Conservation (phyloP, 2,329 filamentous ascomycete genomes). For the Boeremia lycopersici region DNA sequence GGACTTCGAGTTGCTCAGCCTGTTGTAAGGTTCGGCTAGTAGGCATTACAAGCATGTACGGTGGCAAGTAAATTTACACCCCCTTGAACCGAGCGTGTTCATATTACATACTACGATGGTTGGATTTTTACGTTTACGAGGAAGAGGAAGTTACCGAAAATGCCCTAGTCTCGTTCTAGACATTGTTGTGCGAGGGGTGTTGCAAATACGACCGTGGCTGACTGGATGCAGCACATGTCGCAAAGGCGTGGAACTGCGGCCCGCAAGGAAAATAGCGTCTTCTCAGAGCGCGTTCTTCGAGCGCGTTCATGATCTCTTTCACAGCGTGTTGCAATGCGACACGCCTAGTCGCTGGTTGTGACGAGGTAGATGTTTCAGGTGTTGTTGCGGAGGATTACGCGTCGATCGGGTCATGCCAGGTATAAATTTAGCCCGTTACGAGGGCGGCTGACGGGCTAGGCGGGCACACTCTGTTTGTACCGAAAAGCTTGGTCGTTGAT, state of each 20-base stretch:
- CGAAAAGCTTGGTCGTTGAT: not conserved
- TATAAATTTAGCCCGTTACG: constrained; percentile 19
- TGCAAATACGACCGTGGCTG: constrained; percentile 11
- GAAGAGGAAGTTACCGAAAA: not conserved
- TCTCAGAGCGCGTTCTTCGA: not conserved
- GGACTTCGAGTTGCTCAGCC: constrained; percentile 41
- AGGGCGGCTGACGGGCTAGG: constrained; percentile 9
- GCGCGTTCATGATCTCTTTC: not conserved
- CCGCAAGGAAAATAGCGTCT: not conserved
- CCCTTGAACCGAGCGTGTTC: not conserved
- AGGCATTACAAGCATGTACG: constrained; percentile 8
- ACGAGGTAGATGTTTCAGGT: constrained; percentile 12
- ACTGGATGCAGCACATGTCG: not conserved
- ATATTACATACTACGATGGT: not conserved
- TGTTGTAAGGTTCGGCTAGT: constrained; percentile 28
- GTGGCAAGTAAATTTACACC: not conserved
- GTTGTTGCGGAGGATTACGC: constrained; percentile 12
- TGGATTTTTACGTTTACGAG: not conserved
- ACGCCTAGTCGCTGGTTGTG: not conserved
- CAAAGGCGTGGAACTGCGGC: not conserved
- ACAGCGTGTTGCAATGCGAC: constrained; percentile 10
- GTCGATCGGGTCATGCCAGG: constrained; percentile 5
- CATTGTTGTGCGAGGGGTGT: not conserved
- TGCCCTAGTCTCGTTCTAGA: not conserved
- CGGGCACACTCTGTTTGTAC: not conserved